Base-by-base conservation (phyloP, 1,139 yeast species). In the Kurtzmaniella quercitrusa region DNA sequence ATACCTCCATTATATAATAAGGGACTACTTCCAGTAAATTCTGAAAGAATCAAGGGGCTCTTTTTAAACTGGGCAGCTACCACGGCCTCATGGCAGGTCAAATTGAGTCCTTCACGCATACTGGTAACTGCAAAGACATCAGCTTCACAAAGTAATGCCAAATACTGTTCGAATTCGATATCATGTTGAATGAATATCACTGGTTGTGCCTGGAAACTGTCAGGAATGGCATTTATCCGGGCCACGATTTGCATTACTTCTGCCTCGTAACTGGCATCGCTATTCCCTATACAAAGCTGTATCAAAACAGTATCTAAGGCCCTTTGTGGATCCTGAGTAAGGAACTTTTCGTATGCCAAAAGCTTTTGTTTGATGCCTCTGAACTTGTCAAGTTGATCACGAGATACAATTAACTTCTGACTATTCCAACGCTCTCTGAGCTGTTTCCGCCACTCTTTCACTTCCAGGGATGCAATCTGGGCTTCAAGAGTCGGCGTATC, bases 101-200 rank as follows among this genome's bases (percentile, higher is more conserved):
- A 71, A 57, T 93, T 93, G 87, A 93, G 86, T 16, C 98, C 98
- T 63, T 94, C 99, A 59, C 98, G 81, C 75, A 93, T 78, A 1
- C 96, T 85, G 3, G 95, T 82, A 2, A 93, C 96, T 31, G 87
- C 82, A 60, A 93, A 93, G 2, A 81, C 73, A 53, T 87, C 95
- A 0, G 98, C 96, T 59, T 90, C 97, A 39, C 83, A 71, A 44
- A 87, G 77, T 45, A 93, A 67, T 0, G 96, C 98, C 52, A 93
- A 65, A 58, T 93, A 93, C 62, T 93, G 98, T 45, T 83, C 85
- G 59, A 88, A 93, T 29, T 82, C 91, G 48, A 93, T 80, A 54
- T 91, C 97, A 59, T 89, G 94, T 54, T 89, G 93, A 43, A 93
- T 69, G 37, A 91, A 74, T 2, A 89, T 90, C 8, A 93, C 95